phyloP scores from a whole-genome alignment of 352 stramenopile genomes.

The Phytopythium boreale region DNA sequence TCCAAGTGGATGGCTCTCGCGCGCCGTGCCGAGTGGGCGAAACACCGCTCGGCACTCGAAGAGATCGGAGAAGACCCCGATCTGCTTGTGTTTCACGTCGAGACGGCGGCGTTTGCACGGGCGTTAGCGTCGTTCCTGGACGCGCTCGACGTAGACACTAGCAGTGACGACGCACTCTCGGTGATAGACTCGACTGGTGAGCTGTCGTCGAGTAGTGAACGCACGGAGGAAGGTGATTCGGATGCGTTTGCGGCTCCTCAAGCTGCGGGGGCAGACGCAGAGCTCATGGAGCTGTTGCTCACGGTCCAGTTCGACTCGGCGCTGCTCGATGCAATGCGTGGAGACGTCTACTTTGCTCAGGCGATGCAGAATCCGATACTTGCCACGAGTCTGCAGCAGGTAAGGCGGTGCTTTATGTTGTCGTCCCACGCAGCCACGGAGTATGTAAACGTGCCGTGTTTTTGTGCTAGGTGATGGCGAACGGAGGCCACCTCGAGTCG shows the following conservation, averaged over 20 bases:
- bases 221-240: background rate
- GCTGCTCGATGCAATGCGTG: constrained; percentile 59
- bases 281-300: constrained; percentile 41
- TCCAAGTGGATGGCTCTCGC: constrained; percentile 23
- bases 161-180: background rate
- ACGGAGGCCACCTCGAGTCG: constrained; percentile 37
- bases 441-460: background rate
- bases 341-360: constrained; percentile 52
- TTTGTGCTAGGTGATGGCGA: constrained; percentile 47
- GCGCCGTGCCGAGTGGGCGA: constrained; percentile 24
- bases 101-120: constrained; percentile 40
- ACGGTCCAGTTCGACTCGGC: constrained; percentile 40
- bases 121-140: constrained; percentile 35
- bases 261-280: constrained; percentile 13
- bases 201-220: background rate
- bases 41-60: constrained; percentile 33
- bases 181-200: background rate
- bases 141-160: constrained; percentile 12
- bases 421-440: background rate
- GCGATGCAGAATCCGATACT: constrained; percentile 47
- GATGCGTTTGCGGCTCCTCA: constrained; percentile 8
- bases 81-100: constrained; percentile 61
- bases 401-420: constrained; percentile 6
- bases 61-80: constrained; percentile 69
- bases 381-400: constrained; percentile 64